Evolutionary conservation across 768 basidiomycete species (phyloP).

Genomic region (Mycena amicta): DNA sequence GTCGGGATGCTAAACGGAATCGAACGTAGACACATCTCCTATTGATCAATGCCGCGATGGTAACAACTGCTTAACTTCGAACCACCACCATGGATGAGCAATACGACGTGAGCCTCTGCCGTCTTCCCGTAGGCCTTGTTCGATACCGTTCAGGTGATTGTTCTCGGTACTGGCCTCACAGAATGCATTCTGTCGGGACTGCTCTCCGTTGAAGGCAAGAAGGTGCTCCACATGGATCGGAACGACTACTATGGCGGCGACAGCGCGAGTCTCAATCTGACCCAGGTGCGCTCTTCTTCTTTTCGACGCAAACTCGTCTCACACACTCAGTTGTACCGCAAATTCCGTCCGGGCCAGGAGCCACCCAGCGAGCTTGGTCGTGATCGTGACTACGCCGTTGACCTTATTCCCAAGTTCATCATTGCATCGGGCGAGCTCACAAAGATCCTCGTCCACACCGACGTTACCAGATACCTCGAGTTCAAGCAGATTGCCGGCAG

Average conservation of each 20-base stretch:
- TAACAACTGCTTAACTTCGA: conserved; percentile 25
- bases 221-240: conserved; percentile 97
- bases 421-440: conserved; percentile 97
- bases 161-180: conserved; percentile 95
- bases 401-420: conserved; percentile 99
- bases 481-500: conserved; percentile 99
- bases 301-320: conserved; percentile 12
- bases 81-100: conserved; percentile 88
- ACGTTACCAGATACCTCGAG: conserved; percentile 97
- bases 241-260: conserved; percentile 99
- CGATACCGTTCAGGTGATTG: conserved; percentile 65
- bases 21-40: conserved; percentile 3
- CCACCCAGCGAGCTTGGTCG: conserved; percentile 87
- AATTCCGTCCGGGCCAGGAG: conserved; percentile 80
- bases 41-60: neutral
- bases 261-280: conserved; percentile 94
- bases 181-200: conserved; percentile 98
- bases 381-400: conserved; percentile 97
- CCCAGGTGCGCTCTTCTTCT: conserved; percentile 66
- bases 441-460: conserved; percentile 97
- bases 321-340: conserved; percentile 80
- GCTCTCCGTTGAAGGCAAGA: conserved; percentile 99
- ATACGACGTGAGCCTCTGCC: conserved; percentile 74
- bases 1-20: conserved; percentile 15
- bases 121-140: conserved; percentile 7